Base-by-base conservation (phyloP, 1,284 basidiomycete species). In the Pascua sp. region DNA sequence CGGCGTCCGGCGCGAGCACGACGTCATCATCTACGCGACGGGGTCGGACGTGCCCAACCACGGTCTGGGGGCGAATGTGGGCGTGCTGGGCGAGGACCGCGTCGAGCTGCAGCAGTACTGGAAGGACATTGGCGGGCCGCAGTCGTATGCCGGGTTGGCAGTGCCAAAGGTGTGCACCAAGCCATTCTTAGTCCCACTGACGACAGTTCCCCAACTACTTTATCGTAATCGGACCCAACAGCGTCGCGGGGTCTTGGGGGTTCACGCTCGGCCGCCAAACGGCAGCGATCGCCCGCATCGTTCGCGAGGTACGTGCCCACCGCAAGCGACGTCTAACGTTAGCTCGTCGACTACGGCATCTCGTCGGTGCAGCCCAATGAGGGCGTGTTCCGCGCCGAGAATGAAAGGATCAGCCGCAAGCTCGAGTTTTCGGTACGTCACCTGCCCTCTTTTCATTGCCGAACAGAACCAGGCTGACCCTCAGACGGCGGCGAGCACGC, bases 31-130 rank as follows among this genome's bases (percentile, higher is more conserved):
- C 40, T 61, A 47, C 37, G 59, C 59, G 4, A 61, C 59, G 0
- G 59, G 59, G 8, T 42, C 70, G 36, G 75, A 77, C 50, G 67
- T 72, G 11, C 50, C 62, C 1, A 42, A 52, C 40, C 61, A 66
- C 9, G 70, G 70, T 13, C 59, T 72, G 13, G 70, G 70, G 0
- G 47, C 66, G 16, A 69, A 68, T 51, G 53, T 62, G 4, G 60
- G 58, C 24, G 58, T 72, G 1, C 40, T 53, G 11, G 70, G 70
- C 13, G 60, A 66, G 45, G 55, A 53, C 38, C 67, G 64, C 0
- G 16, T 47, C n/a, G 67, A 67, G 50, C 52, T 70, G 49, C 16
- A 50, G 41, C 24, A 59, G 55, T 57, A 54, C 47, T 70, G 67
- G 66, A 56, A 62, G 42, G 47, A 36, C 9, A 24, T 57, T 1